A percentile compares a stretch with the other conserved stretches of the same genome.
These are phyloP conservation scores for Podila clonocystis DNA, from an alignment of 192 early-diverging fungal species.

Conservation along the genomic window DNA sequence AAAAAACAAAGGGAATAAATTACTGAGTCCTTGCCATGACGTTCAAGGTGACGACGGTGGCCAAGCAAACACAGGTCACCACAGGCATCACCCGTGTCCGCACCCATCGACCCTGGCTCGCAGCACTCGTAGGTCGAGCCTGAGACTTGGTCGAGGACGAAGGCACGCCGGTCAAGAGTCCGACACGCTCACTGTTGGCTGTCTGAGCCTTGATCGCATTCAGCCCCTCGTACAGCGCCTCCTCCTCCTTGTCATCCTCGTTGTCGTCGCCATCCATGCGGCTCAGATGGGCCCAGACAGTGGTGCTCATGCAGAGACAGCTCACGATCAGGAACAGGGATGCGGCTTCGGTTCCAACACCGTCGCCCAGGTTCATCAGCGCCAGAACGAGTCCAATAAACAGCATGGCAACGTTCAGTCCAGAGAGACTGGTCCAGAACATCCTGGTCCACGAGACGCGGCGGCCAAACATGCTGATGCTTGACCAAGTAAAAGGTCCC, in stretches of 20 bases:
- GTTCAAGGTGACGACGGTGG: slow-evolving; percentile 25
- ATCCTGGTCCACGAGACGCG: neutral
- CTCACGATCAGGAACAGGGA: slow-evolving; percentile 34
- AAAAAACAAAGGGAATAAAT: slow-evolving; percentile 5
- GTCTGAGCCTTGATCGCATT: slow-evolving; percentile 5
- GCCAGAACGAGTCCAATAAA: slow-evolving; percentile 42
- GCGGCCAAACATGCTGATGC: slow-evolving; percentile 1
- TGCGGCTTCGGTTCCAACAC: slow-evolving; percentile 35
- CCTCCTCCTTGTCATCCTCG: neutral
- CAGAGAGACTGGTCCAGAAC: slow-evolving; percentile 27
- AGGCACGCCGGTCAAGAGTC: slow-evolving; percentile 10
- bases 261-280: slow-evolving; percentile 32
- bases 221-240: neutral
- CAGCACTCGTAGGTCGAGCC: slow-evolving; percentile 4
- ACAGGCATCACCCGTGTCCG: slow-evolving; percentile 34
- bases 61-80: slow-evolving; percentile 24
- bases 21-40: slow-evolving; percentile 3
- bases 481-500: neutral
- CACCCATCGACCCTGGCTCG: slow-evolving; percentile 26
- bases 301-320: slow-evolving; percentile 46
- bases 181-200: slow-evolving; percentile 19
- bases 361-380: slow-evolving; percentile 49
- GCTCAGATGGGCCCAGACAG: slow-evolving; percentile 46
- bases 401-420: slow-evolving; percentile 24
- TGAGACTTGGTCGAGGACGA: neutral